Conservation (phyloP, 2,329 filamentous ascomycete genomes). For the Seiridium unicorne region DNA sequence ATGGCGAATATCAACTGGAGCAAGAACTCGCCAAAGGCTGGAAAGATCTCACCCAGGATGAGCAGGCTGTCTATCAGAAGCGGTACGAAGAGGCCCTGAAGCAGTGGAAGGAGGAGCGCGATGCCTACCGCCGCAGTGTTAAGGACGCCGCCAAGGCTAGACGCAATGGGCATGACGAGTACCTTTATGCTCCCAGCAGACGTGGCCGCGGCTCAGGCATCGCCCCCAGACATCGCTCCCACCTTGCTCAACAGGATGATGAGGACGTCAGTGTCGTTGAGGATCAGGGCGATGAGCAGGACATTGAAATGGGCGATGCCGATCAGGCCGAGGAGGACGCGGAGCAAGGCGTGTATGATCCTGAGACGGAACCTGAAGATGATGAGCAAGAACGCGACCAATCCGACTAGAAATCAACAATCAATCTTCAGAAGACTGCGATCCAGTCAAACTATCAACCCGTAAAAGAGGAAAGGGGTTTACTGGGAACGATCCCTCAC, state of each 20-base stretch:
- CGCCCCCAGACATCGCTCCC: constrained; percentile 17
- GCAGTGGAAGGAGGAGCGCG: constrained; percentile 43
- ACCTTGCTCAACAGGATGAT: constrained; percentile 21
- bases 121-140: constrained; percentile 30
- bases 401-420: not conserved
- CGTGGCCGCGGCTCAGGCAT: constrained; percentile 15
- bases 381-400: constrained; percentile 10
- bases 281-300: constrained; percentile 14
- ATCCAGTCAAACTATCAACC: no score
- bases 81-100: constrained; percentile 37
- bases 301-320: constrained; percentile 13
- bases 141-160: constrained; percentile 26
- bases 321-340: constrained; percentile 13
- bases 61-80: constrained; percentile 48
- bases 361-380: constrained; percentile 32
- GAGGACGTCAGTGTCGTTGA: constrained; percentile 16
- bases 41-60: constrained; percentile 49
- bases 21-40: constrained; percentile 54
- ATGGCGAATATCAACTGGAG: constrained; percentile 41
- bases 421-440: no score
- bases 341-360: constrained; percentile 22
- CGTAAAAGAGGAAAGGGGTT: no score
- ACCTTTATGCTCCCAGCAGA: constrained; percentile 15
- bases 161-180: constrained; percentile 22
- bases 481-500: no score